These are phyloP conservation scores for Pyrus communis DNA, from an alignment of 306 rosid species.

Conservation along the genomic window DNA sequence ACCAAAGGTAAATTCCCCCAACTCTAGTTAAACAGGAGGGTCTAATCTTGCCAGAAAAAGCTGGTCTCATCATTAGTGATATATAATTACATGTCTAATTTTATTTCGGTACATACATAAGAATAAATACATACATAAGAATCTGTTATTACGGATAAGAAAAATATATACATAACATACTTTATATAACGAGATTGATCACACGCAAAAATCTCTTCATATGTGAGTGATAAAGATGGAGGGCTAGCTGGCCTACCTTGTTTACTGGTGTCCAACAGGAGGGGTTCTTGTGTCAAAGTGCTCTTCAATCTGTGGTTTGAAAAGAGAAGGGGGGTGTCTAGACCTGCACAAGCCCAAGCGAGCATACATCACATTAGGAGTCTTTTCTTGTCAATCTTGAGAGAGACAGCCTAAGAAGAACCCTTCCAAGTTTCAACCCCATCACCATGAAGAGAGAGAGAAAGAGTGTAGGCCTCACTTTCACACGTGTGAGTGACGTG, in stretches of 20 bases:
- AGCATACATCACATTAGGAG: slow-evolving; percentile 47
- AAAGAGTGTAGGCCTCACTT: not conserved
- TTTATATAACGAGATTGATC: too few species aligned
- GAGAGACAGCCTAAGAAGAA: slow-evolving; percentile 51
- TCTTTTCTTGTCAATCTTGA: slow-evolving; percentile 60
- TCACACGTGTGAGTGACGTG: slow-evolving; percentile 64
- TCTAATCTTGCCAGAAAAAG: too few species aligned
- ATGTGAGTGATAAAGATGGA: not conserved
- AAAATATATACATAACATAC: too few species aligned
- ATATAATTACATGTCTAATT: too few species aligned
- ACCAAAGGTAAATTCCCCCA: slow-evolving; percentile 11
- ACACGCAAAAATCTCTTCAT: too few species aligned
- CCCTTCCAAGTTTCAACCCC: slow-evolving; percentile 25
- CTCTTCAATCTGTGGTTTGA: slow-evolving; percentile 21
- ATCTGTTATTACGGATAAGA: too few species aligned
- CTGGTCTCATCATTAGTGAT: too few species aligned
- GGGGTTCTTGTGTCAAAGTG: slow-evolving; percentile 13
- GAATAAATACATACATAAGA: too few species aligned
- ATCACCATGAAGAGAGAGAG: slow-evolving; percentile 11
- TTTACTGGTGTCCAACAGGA: slow-evolving; percentile 17
- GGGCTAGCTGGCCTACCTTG: not conserved
- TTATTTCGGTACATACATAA: too few species aligned
- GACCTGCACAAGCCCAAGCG: slow-evolving; percentile 32
- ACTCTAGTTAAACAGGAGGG: not conserved
- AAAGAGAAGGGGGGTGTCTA: slow-evolving; percentile 46